Percentiles rank a stretch among this genome's conserved stretches.
Conservation (phyloP, 129 eudicot genomes). For the Gnaphalium uliginosum region DNA sequence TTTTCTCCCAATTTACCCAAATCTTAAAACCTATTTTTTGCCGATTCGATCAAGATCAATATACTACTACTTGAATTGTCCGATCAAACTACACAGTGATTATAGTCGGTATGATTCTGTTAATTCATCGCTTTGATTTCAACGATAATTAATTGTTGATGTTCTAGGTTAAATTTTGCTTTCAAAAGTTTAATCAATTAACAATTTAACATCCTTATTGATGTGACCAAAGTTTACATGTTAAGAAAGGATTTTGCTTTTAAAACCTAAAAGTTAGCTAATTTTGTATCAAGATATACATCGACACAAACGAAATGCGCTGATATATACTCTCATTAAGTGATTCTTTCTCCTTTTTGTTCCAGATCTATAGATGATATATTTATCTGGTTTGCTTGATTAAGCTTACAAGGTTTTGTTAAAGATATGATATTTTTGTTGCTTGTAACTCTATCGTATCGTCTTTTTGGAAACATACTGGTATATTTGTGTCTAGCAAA, state of each 20-base stretch:
- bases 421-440: not conserved
- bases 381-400: not conserved
- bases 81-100: conserved; percentile 13
- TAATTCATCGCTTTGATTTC: conserved; percentile 7
- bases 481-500: too few species aligned
- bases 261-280: too few species aligned
- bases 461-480: too few species aligned
- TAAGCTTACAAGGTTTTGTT: not conserved
- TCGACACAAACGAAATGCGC: too few species aligned
- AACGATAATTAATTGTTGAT: not conserved
- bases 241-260: too few species aligned
- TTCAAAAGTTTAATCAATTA: not conserved
- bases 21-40: conserved; percentile 7
- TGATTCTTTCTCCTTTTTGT: not conserved
- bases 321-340: not conserved
- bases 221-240: too few species aligned
- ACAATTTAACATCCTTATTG: too few species aligned
- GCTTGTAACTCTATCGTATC: not conserved
- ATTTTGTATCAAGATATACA: too few species aligned
- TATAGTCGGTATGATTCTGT: conserved; percentile 20
- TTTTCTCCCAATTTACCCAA: conserved; percentile 11
- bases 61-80: not conserved
- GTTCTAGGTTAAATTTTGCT: not conserved
- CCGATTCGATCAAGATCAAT: conserved; percentile 25
- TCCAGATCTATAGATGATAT: not conserved